Conservation (phyloP, 2,329 filamentous ascomycete genomes). For the Epichloe baconii region DNA sequence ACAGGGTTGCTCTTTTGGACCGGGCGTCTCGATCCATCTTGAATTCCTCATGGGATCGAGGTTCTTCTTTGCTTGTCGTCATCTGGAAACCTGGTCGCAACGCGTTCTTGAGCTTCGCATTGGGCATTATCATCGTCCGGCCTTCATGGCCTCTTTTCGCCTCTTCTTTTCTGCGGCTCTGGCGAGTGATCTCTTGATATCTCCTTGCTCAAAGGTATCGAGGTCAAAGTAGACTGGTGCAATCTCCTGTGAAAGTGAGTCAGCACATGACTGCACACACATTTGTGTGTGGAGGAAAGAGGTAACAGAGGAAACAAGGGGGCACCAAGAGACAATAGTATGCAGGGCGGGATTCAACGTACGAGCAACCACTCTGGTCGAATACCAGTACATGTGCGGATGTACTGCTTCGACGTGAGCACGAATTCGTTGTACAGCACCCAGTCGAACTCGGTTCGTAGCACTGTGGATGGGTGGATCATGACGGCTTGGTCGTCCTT, state of each 20-base stretch:
- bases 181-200: conserved; percentile 59
- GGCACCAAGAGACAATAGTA: background rate
- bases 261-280: background rate
- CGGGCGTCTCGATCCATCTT: background rate
- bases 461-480: conserved; percentile 83
- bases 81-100: background rate
- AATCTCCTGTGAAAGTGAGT: conserved; percentile 56
- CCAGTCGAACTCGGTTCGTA: conserved; percentile 86
- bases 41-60: background rate
- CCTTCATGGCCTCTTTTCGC: conserved; percentile 44
- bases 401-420: conserved; percentile 94
- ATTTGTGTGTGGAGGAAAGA: conserved; percentile 1
- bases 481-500: conserved; percentile 94
- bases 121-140: conserved; percentile 22
- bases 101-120: background rate
- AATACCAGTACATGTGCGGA: conserved; percentile 83
- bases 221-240: conserved; percentile 88
- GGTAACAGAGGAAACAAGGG: background rate
- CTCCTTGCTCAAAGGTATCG: conserved; percentile 68
- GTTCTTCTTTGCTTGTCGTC: background rate
- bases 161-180: conserved; percentile 46
- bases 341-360: conserved; percentile 20
- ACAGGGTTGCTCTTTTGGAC: background rate
- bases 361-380: conserved; percentile 90
- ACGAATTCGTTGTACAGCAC: conserved; percentile 98